phyloP scores from a whole-genome alignment of 169 alveolate species.

The Plasmodium vinckei region DNA sequence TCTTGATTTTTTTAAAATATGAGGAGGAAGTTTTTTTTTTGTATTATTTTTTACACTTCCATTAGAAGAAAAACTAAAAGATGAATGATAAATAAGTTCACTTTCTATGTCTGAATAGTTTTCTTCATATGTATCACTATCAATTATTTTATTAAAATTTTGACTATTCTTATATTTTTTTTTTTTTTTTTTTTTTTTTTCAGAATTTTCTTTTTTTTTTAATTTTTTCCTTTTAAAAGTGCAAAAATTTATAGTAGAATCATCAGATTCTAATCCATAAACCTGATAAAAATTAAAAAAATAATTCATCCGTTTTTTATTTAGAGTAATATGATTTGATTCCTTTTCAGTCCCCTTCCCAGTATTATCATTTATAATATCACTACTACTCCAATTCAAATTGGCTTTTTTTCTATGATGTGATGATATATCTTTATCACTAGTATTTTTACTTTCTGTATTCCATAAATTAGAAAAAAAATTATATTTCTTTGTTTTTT shows the following conservation, averaged over 20 bases:
- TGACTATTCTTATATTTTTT: neutral
- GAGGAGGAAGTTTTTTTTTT: no score
- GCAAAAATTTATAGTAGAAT: slow-evolving; percentile 6
- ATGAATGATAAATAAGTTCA: neutral
- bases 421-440: no score
- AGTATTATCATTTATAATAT: neutral
- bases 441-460: no score
- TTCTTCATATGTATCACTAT: neutral
- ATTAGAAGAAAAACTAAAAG: neutral
- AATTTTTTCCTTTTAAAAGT: slow-evolving; percentile 7
- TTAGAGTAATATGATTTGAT: slow-evolving; percentile 4
- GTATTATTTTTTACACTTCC: no score
- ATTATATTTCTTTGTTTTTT: no score
- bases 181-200: slow-evolving; percentile 8
- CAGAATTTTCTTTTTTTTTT: neutral
- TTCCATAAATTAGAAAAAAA: no score
- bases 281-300: slow-evolving; percentile 47
- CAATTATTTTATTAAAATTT: neutral
- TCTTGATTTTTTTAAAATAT: no score
- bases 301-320: slow-evolving; percentile 15
- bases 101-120: neutral
- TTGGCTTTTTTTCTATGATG: neutral
- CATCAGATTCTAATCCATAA: slow-evolving; percentile 40
- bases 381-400: neutral
- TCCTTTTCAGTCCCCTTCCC: neutral